Evolutionary conservation across 441 rosid species (phyloP).

Genomic region (Breynia disticha): DNA sequence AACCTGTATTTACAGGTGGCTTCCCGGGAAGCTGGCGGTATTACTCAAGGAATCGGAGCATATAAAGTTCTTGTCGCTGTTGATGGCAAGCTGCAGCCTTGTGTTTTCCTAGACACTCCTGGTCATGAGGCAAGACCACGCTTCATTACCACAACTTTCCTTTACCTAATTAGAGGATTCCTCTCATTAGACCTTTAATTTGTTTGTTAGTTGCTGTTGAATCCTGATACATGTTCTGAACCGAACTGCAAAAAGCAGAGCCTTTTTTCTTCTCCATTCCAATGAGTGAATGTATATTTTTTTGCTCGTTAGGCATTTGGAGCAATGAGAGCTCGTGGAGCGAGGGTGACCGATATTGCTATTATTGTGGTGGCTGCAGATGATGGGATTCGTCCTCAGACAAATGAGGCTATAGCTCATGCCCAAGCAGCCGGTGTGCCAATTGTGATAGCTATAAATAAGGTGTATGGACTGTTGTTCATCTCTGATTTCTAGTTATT

Average conservation of each 20-base stretch:
- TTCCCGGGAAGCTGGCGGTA: conserved; percentile 95
- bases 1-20: conserved; percentile 52
- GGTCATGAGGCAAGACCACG: conserved; percentile 75
- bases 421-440: conserved; percentile 98
- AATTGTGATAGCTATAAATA: conserved; percentile 80
- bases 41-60: conserved; percentile 98
- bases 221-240: conserved; percentile 8
- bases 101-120: conserved; percentile 98
- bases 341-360: conserved; percentile 92
- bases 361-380: conserved; percentile 96
- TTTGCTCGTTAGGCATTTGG: conserved; percentile 78
- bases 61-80: conserved; percentile 69
- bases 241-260: conserved; percentile 9
- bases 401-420: conserved; percentile 95
- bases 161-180: conserved; percentile 12
- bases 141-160: conserved; percentile 3
- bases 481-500: conserved; percentile 1
- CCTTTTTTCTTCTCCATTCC: conserved; percentile 14
- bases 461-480: conserved; percentile 34
- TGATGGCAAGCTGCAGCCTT: conserved; percentile 70
- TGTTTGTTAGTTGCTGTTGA: not conserved
- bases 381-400: conserved; percentile 98
- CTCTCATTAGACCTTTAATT: not conserved
- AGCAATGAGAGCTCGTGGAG: conserved; percentile 99
- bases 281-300: conserved; percentile 27